phyloP scores from a whole-genome alignment of 805 yeast genomes.

The Lachancea waltii region DNA sequence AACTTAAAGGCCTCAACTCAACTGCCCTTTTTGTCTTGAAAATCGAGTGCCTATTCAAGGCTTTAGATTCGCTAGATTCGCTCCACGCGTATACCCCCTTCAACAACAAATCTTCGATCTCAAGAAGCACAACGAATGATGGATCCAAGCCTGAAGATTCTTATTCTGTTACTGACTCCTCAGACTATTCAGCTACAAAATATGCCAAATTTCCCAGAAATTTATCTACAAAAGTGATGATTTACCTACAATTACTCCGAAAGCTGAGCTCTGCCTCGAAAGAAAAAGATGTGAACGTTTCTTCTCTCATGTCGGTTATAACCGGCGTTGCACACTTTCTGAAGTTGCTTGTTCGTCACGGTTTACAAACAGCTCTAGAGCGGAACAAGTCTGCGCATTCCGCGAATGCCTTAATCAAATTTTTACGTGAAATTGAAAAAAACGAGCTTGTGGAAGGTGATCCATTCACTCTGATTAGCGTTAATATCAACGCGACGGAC shows the following conservation, averaged over 20 bases:
- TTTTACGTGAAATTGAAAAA: slow-evolving; percentile 46
- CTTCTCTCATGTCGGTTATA: slow-evolving; percentile 70
- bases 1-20: slow-evolving; percentile 56
- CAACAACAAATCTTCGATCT: background rate
- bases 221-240: slow-evolving; percentile 82
- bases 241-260: slow-evolving; percentile 75
- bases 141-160: slow-evolving; percentile 14
- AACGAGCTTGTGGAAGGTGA: slow-evolving; percentile 36
- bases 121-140: background rate
- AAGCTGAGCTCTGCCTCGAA: slow-evolving; percentile 41
- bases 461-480: slow-evolving; percentile 38
- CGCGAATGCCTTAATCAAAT: slow-evolving; percentile 55
- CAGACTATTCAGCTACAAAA: too few relatives aligned
- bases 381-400: slow-evolving; percentile 52
- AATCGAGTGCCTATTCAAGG: slow-evolving; percentile 69
- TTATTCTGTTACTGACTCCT: too few relatives aligned
- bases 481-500: slow-evolving; percentile 63
- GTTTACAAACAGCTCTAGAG: slow-evolving; percentile 70
- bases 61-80: slow-evolving; percentile 50
- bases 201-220: slow-evolving; percentile 62
- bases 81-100: slow-evolving; percentile 1
- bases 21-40: slow-evolving; percentile 68
- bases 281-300: slow-evolving; percentile 32
- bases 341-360: slow-evolving; percentile 74
- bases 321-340: slow-evolving; percentile 91